Base-by-base conservation (phyloP, 2,329 filamentous ascomycete genomes). In the Colletotrichum theobromicola region DNA sequence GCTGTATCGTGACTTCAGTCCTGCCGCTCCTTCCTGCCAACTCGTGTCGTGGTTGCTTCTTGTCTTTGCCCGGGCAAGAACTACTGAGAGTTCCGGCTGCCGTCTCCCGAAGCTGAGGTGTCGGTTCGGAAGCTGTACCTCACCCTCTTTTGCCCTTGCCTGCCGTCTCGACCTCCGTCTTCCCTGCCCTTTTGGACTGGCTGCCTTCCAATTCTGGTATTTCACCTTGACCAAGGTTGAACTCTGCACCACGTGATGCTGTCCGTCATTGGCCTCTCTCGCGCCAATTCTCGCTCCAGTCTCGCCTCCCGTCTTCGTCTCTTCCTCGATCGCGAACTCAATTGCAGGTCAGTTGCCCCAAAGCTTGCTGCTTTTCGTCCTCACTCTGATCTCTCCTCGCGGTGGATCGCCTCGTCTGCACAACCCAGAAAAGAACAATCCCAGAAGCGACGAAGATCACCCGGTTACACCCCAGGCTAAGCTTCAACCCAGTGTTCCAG, bases 401-500 rank as follows among this genome's bases (percentile, higher is more conserved):
- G 32, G 32, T 35, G 62, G 30, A 35, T 63, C 35, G 42, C 26
- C 50, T 18, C 13, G 26, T 58, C 50, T 53, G 21, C 55, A 26
- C 18, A 32, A 7, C 35, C 10, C n/a, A 35, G n/a, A 57, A 32
- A 28, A 57, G 21, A 35, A 37, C 50, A 30, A 46, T 68, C 66
- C 66, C 4, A 12, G 53, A 60, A 15, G 16, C 10, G 18, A 16
- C 55, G 34, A 35, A 46, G 58, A 70, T 60, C 50, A 30, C 61
- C 67, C 32, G 61, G 37, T 34, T 42, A 37, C 37, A 21, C 60
- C 30, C 53, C 18, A 26, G 21, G 32, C 15, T 62, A 74, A 67
- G 68, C 72, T 74, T 62, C 68, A 67, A 46, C 26, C 72, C 68
- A 72, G 72, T 72, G 72, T 74, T 74, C 72, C 72, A 72, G 72